Percentiles rank a stretch among this genome's conserved stretches.
These are phyloP conservation scores for Modicella reniformis DNA, from an alignment of 371 early-diverging fungal species.

Conservation along the genomic window DNA sequence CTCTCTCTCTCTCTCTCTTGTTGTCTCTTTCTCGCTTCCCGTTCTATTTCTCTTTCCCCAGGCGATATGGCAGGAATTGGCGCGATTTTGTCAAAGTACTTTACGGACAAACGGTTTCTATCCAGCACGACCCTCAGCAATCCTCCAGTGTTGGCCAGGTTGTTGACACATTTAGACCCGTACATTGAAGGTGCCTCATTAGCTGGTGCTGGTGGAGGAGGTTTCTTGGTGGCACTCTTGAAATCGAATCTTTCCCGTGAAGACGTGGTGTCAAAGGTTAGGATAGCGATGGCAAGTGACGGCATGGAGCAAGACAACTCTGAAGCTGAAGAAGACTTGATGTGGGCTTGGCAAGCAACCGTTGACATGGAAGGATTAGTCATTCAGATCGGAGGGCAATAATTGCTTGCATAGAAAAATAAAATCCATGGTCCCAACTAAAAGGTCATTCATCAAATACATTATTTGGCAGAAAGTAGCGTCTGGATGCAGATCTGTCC, in stretches of 20 bases:
- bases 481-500: too few relatives aligned
- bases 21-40: background rate
- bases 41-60: background rate
- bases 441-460: background rate
- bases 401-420: background rate
- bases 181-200: conserved; percentile 38
- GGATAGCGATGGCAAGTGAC: conserved; percentile 14
- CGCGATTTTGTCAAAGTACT: conserved; percentile 33
- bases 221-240: conserved; percentile 34
- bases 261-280: conserved; percentile 1
- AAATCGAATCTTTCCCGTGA: conserved; percentile 18
- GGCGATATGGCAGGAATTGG: conserved; percentile 24
- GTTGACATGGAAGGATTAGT: conserved; percentile 29
- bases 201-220: conserved; percentile 50
- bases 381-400: conserved; percentile 25
- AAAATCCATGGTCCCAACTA: background rate
- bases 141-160: conserved; percentile 25
- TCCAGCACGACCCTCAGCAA: conserved; percentile 33
- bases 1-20: too few relatives aligned
- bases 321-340: background rate
- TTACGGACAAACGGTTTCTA: conserved; percentile 32
- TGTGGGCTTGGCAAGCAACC: conserved; percentile 44
- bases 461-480: too few relatives aligned
- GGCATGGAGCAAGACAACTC: background rate
- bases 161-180: conserved; percentile 15